Conservation (phyloP, 2,329 filamentous ascomycete species). For the Penicillium sp. region DNA sequence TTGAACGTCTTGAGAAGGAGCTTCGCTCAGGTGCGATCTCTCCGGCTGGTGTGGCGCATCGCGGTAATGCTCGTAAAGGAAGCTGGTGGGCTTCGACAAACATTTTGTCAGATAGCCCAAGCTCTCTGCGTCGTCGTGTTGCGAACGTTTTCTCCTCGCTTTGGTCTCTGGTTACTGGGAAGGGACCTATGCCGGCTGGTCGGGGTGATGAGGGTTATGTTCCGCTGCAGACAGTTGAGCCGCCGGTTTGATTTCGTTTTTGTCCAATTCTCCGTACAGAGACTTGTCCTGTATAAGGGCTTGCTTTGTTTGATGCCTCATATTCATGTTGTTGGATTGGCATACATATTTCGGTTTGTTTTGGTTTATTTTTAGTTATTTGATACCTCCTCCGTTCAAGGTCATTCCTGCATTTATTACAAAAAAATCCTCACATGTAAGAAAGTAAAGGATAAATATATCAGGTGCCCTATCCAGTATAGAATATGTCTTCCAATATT, state of each 20-base stretch:
- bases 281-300: not conserved
- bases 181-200: constrained; percentile 19
- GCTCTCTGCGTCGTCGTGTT: constrained; percentile 20
- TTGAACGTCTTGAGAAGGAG: constrained; percentile 61
- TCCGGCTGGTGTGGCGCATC: constrained; percentile 3
- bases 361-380: constrained; percentile 1
- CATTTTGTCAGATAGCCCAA: constrained; percentile 21
- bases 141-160: constrained; percentile 18
- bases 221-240: constrained; percentile 46
- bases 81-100: constrained; percentile 35
- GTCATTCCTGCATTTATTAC: constrained; percentile 2
- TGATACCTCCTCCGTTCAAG: constrained; percentile 18
- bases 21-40: constrained; percentile 35
- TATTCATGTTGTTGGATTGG: not conserved
- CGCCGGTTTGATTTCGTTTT: constrained; percentile 23
- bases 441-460: too few relatives aligned
- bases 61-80: constrained; percentile 18
- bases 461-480: not conserved
- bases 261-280: not conserved
- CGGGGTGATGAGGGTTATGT: constrained; percentile 44
- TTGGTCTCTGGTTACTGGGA: constrained; percentile 33
- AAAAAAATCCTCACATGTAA: not conserved
- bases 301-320: constrained; percentile 1
- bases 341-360: not conserved
- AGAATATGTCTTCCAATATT: too few relatives aligned